Evolutionary conservation across 495 filamentous ascomycete genomes (phyloP), one percentile per base, ranked within the genome.

Genomic region (Amorphotheca resinae): DNA sequence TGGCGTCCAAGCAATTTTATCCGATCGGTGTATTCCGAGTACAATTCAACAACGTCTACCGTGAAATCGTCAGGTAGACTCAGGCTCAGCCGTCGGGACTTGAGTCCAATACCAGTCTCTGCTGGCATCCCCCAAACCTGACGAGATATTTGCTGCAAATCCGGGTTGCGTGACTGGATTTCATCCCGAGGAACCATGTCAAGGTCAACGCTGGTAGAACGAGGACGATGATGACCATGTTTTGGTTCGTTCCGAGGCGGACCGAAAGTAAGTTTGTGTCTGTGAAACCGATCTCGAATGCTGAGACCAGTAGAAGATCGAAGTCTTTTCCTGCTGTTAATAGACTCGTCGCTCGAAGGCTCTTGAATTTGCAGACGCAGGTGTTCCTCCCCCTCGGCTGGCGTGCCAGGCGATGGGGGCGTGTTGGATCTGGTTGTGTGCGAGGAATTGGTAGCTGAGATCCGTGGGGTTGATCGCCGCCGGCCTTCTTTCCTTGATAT

Each of bases 1-100:
- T 75, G 69, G 17, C 67, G 67, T 8, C 75, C 74, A 4, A 78
- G 59, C 18, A 79, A 54, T 50, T 71, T 68, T 55, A 73, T 72
- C 44, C 69, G 61, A 45, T 72, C 76, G 38, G 72, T 64, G 55
- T 69, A 83, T 49, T 80, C 78, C 20, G 68, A 60, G 25, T 63
- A 56, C 5, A 83, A 64, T 28, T 80, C 76, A 6, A 64, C 71
- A n/a, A 66, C 65, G 41, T 82, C 76, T 6, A 81, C 72, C 6
- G 61, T 65, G 50, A 80, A 80, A 44, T 80, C 73, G 45, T 79
- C 74, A 1, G 76, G 76, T 12, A 79, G 62, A 56, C 66, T 73
- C 14, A 77, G 50, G 52, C 77, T 80, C 57, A 80, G 63, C 37
- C 76, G 66, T 17, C 77, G 66, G 11, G 76, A 73, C 52, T 82